Percentiles rank a stretch among this genome's conserved stretches.
Evolutionary conservation across 345 rosid species (phyloP).

Genomic region (Excoecaria cochinchinensis): DNA sequence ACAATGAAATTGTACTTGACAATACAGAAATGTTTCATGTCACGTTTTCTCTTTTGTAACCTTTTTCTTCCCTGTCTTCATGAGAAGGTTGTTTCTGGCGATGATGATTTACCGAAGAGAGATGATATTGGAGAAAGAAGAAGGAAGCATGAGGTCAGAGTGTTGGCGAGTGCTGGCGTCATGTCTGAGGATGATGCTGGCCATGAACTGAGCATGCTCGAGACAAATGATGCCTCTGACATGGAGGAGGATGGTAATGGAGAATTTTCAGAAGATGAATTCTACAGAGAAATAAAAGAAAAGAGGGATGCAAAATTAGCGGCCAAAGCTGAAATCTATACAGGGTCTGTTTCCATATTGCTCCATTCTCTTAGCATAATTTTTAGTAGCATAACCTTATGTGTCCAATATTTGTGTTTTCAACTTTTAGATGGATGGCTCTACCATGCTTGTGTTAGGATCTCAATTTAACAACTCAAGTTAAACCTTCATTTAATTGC

Average conservation of each 20-base stretch:
- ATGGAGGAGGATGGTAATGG: slow-evolving; percentile 33
- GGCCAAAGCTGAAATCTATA: slow-evolving; percentile 60
- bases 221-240: slow-evolving; percentile 32
- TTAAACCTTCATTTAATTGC: neutral
- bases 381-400: no score
- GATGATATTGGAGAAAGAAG: slow-evolving; percentile 97
- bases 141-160: slow-evolving; percentile 78
- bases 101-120: slow-evolving; percentile 80
- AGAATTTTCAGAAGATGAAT: slow-evolving; percentile 59
- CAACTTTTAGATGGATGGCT: no score
- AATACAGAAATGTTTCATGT: neutral
- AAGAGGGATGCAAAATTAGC: slow-evolving; percentile 60
- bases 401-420: no score
- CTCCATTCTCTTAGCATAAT: neutral
- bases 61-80: neutral
- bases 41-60: neutral
- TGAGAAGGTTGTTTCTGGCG: slow-evolving; percentile 69
- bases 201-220: slow-evolving; percentile 29
- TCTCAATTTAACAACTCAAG: neutral
- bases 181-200: slow-evolving; percentile 54
- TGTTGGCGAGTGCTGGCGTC: slow-evolving; percentile 78
- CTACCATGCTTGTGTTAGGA: neutral
- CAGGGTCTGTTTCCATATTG: slow-evolving; percentile 44
- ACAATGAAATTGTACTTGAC: neutral
- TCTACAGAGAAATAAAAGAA: slow-evolving; percentile 55